phyloP scores from a whole-genome alignment of 768 basidiomycete species.

The Lenzites betulinus region DNA sequence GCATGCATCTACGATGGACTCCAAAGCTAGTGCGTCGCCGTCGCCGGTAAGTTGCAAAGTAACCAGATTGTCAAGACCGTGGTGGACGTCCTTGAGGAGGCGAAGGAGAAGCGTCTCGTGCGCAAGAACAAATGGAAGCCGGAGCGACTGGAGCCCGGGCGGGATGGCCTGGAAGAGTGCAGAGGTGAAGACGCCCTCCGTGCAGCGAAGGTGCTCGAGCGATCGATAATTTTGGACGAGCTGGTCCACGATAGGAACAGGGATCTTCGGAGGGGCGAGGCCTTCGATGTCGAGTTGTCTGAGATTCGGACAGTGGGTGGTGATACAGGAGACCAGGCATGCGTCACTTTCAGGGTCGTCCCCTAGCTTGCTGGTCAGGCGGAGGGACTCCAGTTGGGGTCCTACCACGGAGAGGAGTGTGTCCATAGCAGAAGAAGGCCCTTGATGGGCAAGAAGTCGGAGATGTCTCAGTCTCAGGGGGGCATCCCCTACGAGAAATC shows the following conservation, averaged over 20 bases:
- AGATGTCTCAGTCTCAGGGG: not conserved
- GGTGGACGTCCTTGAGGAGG: not conserved
- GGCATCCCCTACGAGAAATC: not conserved
- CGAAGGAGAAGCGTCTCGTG: not conserved
- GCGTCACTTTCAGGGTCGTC: not conserved
- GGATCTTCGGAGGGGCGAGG: not conserved
- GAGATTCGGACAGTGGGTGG: slow-evolving; percentile 2
- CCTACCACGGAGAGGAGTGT: slow-evolving; percentile 3
- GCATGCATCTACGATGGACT: not conserved
- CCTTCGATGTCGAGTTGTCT: not conserved
- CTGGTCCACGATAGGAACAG: not conserved
- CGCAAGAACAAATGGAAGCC: not conserved
- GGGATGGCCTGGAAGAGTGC: not conserved
- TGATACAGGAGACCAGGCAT: not conserved
- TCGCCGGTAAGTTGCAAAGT: not conserved
- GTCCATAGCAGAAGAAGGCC: slow-evolving; percentile 3
- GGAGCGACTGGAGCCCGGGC: not conserved
- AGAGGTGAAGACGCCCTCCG: not conserved
- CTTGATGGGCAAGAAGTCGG: not conserved
- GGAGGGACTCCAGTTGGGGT: slow-evolving; percentile 1
- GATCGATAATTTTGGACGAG: not conserved
- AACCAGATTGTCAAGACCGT: not conserved
- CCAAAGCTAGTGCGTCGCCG: not conserved
- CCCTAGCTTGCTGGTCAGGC: slow-evolving; percentile 4
- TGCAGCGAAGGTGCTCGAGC: slow-evolving; percentile 4